Evolutionary conservation across 352 stramenopile species (phyloP), one percentile per base, ranked within the genome.

Genomic region (Pythium aphanidermatum): DNA sequence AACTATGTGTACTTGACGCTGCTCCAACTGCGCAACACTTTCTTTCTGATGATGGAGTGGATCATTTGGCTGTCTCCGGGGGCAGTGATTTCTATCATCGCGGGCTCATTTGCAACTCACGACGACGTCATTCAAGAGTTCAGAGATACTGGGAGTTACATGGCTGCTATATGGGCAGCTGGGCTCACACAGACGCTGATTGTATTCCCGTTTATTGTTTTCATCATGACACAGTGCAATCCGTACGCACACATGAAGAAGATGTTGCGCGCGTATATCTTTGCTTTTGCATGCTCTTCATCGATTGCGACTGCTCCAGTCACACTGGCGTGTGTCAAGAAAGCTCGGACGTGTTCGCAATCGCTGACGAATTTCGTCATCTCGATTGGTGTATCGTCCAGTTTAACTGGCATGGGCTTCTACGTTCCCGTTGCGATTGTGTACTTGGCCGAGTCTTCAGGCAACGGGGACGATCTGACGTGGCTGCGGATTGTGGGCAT

Each of bases 291-390:
- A 6, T 79, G 60, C 5, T 63, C 76, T 1, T 91, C 79, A 33
- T 89, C 76, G 5, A 46, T 89, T 24, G 74, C 72, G 17, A 83
- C 75, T 4, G 67, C 77, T 25, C 75, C 74, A 2, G 70, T 88
- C 5, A 84, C 76, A 11, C 65, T 91, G 11, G 54, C 58, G 5
- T 87, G 71, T 31, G 44, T 91, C 10, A 69, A 82, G 30, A 78
- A 79, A 20, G 73, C 74, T 7, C 56, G 67, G 7, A 59, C 79
- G 55, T 83, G 70, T 37, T 86, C 74, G 17, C 72, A 79, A 44
- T 85, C 78, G 30, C 66, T 90, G 12, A 69, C 68, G n/a, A 85
- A 83, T 26, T 83, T 88, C 34, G 68, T 86, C 16, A 63, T 90
- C 41, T 87, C 74, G 12, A 70, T 90, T 21, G 76, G 74, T 17